Percentiles rank a stretch among this genome's conserved stretches.
phyloP scores from a whole-genome alignment of 2,329 filamentous ascomycete genomes.

The Colletotrichum sojae region DNA sequence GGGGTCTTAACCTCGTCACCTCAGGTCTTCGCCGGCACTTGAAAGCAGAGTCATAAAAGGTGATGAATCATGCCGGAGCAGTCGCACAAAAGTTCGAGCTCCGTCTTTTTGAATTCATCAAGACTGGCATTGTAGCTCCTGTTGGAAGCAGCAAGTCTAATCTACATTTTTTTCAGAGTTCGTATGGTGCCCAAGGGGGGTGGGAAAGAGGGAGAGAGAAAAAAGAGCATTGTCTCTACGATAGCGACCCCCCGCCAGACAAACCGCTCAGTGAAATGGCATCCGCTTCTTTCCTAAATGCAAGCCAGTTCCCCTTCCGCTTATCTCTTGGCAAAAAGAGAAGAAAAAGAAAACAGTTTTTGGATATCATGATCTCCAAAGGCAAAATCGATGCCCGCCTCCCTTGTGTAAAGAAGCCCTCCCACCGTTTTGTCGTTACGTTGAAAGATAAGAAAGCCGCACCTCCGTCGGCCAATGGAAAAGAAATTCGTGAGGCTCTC shows the following conservation, averaged over 20 bases:
- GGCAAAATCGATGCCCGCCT: constrained; percentile 18
- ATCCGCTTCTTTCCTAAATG: constrained; percentile 14
- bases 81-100: too few species aligned
- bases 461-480: background rate
- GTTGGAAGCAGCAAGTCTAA: constrained; percentile 19
- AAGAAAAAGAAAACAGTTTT: background rate
- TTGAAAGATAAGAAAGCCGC: background rate
- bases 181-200: background rate
- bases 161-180: constrained; percentile 18
- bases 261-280: constrained; percentile 1
- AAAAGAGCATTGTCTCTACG: background rate
- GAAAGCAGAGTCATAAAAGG: too few species aligned
- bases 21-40: too few species aligned
- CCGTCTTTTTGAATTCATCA: background rate
- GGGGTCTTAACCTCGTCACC: too few species aligned
- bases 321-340: background rate
- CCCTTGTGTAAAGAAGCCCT: constrained; percentile 23
- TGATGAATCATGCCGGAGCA: too few species aligned
- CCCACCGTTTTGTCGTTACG: constrained; percentile 29
- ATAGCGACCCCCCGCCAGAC: background rate
- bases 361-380: constrained; percentile 37
- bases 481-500: constrained; percentile 15
- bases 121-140: constrained; percentile 16
- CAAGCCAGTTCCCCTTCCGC: background rate
- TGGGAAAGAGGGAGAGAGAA: background rate